phyloP scores from a whole-genome alignment of 139 green algal species.

The Chlorella ohadii region DNA sequence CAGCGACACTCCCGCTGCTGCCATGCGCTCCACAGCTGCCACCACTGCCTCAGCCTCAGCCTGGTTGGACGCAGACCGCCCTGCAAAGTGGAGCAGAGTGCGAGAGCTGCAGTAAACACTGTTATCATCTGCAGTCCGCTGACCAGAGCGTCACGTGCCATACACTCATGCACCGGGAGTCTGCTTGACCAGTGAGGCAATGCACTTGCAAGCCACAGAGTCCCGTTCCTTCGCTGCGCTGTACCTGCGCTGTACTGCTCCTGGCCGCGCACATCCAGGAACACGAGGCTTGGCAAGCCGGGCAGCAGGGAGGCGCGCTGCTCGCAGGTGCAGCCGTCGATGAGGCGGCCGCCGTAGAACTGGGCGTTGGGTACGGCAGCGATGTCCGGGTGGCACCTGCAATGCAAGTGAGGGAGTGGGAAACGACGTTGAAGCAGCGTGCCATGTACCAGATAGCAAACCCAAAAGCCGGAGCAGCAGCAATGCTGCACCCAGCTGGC shows the following conservation, averaged over 20 bases:
- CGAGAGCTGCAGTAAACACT: too few species aligned
- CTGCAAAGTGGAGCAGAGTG: not conserved
- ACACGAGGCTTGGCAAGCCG: slow-evolving; percentile 59
- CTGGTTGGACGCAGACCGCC: slow-evolving; percentile 65
- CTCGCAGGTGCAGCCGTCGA: slow-evolving; percentile 62
- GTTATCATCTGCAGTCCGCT: too few species aligned
- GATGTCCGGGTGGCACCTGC: slow-evolving; percentile 36
- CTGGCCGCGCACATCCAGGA: slow-evolving; percentile 57
- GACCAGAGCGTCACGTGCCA: too few species aligned
- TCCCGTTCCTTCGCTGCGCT: not conserved
- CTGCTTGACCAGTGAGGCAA: not conserved
- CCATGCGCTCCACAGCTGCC: slow-evolving; percentile 43
- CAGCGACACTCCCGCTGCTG: slow-evolving; percentile 32
- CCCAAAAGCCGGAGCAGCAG: too few species aligned
- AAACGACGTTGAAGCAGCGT: too few species aligned
- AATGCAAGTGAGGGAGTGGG: too few species aligned
- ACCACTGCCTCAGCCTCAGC: slow-evolving; percentile 63
- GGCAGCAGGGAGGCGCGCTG: slow-evolving; percentile 66
- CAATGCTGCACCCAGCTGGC: too few species aligned
- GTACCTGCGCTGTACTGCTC: slow-evolving; percentile 35
- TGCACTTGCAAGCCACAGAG: too few species aligned
- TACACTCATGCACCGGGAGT: too few species aligned
- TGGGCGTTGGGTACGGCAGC: slow-evolving; percentile 71
- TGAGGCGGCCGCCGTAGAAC: slow-evolving; percentile 80
- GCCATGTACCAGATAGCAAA: too few species aligned